phyloP scores from a whole-genome alignment of 441 rosid genomes.

The Mallotus repandus region DNA sequence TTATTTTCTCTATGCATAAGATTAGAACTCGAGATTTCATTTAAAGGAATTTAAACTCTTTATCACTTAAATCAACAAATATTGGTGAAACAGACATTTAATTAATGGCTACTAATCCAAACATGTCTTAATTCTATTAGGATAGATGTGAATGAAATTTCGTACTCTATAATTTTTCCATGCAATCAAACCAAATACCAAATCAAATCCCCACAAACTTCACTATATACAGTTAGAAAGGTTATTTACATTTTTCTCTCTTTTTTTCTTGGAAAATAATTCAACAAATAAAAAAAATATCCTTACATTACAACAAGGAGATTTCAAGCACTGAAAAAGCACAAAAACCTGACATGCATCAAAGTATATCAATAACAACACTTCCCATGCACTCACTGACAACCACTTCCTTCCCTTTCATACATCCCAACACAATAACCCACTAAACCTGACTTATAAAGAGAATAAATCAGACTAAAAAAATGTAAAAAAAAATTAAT shows the following conservation, averaged over 20 bases:
- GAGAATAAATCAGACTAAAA: constrained; percentile 1
- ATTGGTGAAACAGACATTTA: no score
- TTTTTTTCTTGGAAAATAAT: neutral
- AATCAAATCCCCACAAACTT: neutral
- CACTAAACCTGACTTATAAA: constrained; percentile 9
- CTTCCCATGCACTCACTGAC: constrained; percentile 17
- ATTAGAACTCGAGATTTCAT: no score
- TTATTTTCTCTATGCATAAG: no score
- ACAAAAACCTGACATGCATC: constrained; percentile 16
- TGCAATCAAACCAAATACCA: neutral
- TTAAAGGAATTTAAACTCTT: no score
- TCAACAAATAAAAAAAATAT: neutral
- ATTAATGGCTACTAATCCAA: no score
- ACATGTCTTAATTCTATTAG: no score
- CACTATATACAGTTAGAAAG: constrained; percentile 15
- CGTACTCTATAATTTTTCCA: neutral
- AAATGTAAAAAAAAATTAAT: neutral
- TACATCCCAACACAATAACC: constrained; percentile 27
- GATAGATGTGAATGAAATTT: neutral
- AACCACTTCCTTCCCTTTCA: constrained; percentile 17
- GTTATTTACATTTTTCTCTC: neutral
- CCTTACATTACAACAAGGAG: constrained; percentile 20
- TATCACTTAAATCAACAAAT: no score
- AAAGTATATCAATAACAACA: neutral
- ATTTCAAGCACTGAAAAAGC: constrained; percentile 5